These are phyloP conservation scores for Microstroma glucosiphilum DNA, from an alignment of 1,284 basidiomycete species.

Conservation along the genomic window DNA sequence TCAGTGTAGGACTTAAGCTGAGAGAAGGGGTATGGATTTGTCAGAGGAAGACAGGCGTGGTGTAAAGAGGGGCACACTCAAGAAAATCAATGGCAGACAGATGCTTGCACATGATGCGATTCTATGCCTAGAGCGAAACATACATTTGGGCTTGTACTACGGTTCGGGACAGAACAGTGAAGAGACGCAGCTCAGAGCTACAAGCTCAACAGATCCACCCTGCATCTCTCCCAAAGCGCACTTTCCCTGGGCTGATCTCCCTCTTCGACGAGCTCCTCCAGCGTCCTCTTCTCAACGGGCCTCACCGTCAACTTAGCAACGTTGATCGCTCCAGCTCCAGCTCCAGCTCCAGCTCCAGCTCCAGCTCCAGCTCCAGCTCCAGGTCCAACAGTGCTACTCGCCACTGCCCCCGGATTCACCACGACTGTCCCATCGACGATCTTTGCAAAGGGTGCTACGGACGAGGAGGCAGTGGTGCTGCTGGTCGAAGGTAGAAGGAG, in stretches of 20 bases:
- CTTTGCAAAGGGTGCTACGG: constrained; percentile 75
- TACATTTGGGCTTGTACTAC: too few relatives aligned
- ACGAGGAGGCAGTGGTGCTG: constrained; percentile 48
- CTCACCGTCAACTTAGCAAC: not conserved
- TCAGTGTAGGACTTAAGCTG: not conserved
- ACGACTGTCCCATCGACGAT: constrained; percentile 62
- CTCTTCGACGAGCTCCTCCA: not conserved
- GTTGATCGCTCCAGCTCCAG: not conserved
- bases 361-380: not conserved
- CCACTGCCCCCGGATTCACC: constrained; percentile 59
- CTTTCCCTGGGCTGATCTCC: not conserved
- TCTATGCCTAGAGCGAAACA: too few relatives aligned
- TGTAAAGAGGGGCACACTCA: too few relatives aligned
- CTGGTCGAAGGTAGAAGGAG: constrained; percentile 67
- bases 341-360: not conserved
- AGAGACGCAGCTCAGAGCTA: not conserved
- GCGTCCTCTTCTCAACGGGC: not conserved
- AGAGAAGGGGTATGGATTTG: not conserved
- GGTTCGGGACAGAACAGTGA: too few relatives aligned
- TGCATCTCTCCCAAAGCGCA: constrained; percentile 1
- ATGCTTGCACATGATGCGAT: too few relatives aligned
- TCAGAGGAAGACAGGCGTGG: not conserved
- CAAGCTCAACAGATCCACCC: constrained; percentile 5
- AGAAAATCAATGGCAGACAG: too few relatives aligned
- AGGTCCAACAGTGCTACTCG: too few relatives aligned